Percentiles rank a stretch among this genome's conserved stretches.
These are phyloP conservation scores for Carex littledalei DNA, from an alignment of 176 grass and related monocot genomes.

Conservation along the genomic window DNA sequence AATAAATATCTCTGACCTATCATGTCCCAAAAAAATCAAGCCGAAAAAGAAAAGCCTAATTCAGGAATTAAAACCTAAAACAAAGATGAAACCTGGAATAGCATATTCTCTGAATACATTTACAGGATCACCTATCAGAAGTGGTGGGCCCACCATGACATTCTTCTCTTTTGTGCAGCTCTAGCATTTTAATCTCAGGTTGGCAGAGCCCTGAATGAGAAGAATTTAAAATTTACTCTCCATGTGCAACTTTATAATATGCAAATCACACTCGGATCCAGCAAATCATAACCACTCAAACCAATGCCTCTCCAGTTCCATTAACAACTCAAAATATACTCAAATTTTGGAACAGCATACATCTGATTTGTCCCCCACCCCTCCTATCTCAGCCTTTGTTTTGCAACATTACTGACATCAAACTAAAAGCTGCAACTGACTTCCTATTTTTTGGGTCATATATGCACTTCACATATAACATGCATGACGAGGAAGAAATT, in stretches of 20 bases:
- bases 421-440: not conserved
- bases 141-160: conserved; percentile 50
- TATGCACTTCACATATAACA: not conserved
- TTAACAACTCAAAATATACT: not conserved
- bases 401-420: not conserved
- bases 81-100: not conserved
- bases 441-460: not conserved
- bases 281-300: not conserved
- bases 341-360: not conserved
- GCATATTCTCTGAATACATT: not conserved
- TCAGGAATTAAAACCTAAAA: not conserved
- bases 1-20: not conserved
- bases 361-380: not conserved
- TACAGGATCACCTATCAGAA: conserved; percentile 18
- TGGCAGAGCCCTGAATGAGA: conserved; percentile 66
- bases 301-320: not conserved
- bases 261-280: not conserved
- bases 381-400: not conserved
- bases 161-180: conserved; percentile 79
- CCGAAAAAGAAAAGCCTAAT: not conserved
- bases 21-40: not conserved
- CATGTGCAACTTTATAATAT: not conserved
- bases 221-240: conserved; percentile 19
- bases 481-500: not conserved
- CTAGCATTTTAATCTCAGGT: conserved; percentile 81